Percentiles rank a stretch among this genome's conserved stretches.
Conservation (phyloP, 768 basidiomycete genomes). For the Kwoniella botswanensis region DNA sequence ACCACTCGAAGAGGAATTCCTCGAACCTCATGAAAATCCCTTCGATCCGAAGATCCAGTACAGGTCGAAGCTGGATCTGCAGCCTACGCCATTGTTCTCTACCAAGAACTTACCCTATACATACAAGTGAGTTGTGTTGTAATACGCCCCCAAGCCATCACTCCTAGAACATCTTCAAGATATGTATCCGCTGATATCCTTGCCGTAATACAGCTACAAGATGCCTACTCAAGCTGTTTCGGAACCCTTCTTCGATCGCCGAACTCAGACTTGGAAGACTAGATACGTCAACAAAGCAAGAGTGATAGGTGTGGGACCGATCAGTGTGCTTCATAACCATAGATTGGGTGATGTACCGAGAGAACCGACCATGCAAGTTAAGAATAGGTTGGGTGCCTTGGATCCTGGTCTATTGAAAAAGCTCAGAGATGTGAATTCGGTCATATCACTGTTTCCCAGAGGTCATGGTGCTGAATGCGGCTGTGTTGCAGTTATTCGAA, state of each 20-base stretch:
- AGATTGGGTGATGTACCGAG: constrained; percentile 36
- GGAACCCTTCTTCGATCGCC: constrained; percentile 34
- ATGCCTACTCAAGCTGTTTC: constrained; percentile 26
- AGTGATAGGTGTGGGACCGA: constrained; percentile 15
- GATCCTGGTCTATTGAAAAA: constrained; percentile 62
- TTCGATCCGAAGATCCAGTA: constrained; percentile 44
- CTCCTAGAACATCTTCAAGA: background rate
- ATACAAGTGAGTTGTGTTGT: constrained; percentile 26
- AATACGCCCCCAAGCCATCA: too few species aligned
- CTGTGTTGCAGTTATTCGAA: constrained; percentile 65
- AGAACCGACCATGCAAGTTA: constrained; percentile 64
- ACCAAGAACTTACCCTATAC: constrained; percentile 64
- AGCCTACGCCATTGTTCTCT: constrained; percentile 90
- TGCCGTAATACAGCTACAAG: constrained; percentile 40
- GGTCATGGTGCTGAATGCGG: too few species aligned
- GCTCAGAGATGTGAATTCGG: constrained; percentile 35
- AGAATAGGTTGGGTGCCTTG: constrained; percentile 68
- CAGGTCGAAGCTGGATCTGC: constrained; percentile 66
- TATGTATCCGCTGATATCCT: background rate
- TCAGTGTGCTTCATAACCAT: constrained; percentile 31
- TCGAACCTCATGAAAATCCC: constrained; percentile 56
- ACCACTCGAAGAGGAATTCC: constrained; percentile 71
- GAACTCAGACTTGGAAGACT: constrained; percentile 32
- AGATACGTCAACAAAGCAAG: constrained; percentile 42
- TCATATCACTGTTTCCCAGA: background rate